Evolutionary conservation across 441 rosid species (phyloP), one percentile per base, ranked within the genome.

Genomic region (Pelargonium fulgidum): DNA sequence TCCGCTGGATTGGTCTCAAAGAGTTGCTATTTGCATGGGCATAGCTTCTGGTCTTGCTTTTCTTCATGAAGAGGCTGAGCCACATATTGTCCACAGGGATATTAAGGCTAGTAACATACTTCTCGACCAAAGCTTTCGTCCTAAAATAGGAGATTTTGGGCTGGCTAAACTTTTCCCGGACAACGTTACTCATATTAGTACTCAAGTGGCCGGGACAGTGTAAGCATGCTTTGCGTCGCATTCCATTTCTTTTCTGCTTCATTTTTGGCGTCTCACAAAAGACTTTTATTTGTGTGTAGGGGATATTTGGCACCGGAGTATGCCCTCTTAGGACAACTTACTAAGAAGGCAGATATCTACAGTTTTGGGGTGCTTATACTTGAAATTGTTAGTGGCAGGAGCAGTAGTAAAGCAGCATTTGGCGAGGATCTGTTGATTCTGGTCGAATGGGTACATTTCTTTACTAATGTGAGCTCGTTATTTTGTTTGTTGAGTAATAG

Each of bases 271-370:
- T 4, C 54, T 20, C 19, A 14, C 5, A 26, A 33, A 42, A 24
- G 58, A 19, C 50, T 24, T 67, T 7, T 69, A 7, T 36, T 1
- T 56, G 17, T 68, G n/a, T 68, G 73, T 84, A 93, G 99, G 61
- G 99, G 99, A 76, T 93, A 93, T 79, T 80, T 91, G 80, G 99
- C 99, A 11, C 99, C 99, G 5, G 99, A 93, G 71, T 93, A 93
- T 75, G 99, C 97, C 9, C 81, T 84, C 69, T 75, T 88, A n/a
- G 93, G 99, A 70, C 91, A 93, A 74, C 83, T 93, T 67, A 93
- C 99, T 0, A 91, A 81, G 83, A 93, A 88, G 84, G 99, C 93
- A 0, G 99, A 93, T 24, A 90, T 93, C 19, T 93, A 88, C 80
- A 91, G 99, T 77, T 90, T 89, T 4, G 99, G 99, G 68, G 87